phyloP scores from a whole-genome alignment of 805 yeast species.

The Ogataea nitratoaversa region DNA sequence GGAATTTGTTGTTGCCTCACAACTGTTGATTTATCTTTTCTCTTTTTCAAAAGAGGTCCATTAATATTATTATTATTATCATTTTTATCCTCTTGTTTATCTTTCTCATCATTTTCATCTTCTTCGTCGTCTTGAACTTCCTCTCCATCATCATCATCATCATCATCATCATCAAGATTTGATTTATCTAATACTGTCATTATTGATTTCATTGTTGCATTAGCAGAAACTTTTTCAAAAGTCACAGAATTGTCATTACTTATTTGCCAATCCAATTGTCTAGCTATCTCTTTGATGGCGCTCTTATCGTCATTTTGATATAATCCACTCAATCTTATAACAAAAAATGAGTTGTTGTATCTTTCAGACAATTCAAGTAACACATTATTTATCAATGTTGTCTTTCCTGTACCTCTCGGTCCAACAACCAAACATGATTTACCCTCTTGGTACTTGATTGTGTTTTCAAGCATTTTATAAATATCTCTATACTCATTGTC shows the following conservation, averaged over 20 bases:
- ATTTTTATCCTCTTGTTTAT: constrained; percentile 7
- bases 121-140: constrained; percentile 14
- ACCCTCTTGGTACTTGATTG: constrained; percentile 67
- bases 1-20: constrained; percentile 45
- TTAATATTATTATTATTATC: constrained; percentile 2
- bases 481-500: constrained; percentile 46
- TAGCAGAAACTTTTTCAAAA: constrained; percentile 23
- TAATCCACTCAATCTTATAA: constrained; percentile 63
- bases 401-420: constrained; percentile 74
- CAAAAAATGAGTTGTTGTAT: constrained; percentile 51
- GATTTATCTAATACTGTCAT: constrained; percentile 47
- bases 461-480: constrained; percentile 53
- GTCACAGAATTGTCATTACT: constrained; percentile 13
- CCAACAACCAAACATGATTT: constrained; percentile 81
- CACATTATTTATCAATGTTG: constrained; percentile 56
- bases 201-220: constrained; percentile 58
- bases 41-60: constrained; percentile 13
- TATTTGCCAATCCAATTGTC: constrained; percentile 57
- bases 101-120: constrained; percentile 10
- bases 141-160: constrained; percentile 2
- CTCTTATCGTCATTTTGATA: constrained; percentile 69
- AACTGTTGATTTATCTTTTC: too few species aligned
- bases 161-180: constrained; percentile 10
- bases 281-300: constrained; percentile 83
- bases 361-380: constrained; percentile 38